These are phyloP conservation scores for Saccharomycodes ludwigii DNA, from an alignment of 805 yeast species.

Conservation along the genomic window DNA sequence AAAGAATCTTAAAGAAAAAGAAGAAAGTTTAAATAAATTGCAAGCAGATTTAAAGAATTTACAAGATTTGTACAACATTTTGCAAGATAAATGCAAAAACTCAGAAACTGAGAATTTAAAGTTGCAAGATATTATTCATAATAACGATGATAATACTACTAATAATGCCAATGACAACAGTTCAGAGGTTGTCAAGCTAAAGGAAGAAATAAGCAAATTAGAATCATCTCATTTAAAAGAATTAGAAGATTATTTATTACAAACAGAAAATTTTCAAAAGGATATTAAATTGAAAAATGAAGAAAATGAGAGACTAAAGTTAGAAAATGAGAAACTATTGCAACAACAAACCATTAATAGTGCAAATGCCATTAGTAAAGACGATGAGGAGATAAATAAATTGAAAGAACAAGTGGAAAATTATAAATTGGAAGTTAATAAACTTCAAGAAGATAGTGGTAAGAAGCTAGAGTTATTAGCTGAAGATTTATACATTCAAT, in stretches of 20 bases:
- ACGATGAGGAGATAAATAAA: constrained; percentile 4
- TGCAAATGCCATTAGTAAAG: constrained; percentile 3
- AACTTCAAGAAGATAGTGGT: constrained; percentile 38
- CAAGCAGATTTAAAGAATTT: constrained; percentile 8
- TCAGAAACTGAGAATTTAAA: too few species aligned
- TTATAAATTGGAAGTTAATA: constrained; percentile 23
- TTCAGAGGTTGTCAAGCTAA: too few species aligned
- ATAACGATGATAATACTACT: too few species aligned
- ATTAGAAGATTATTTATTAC: too few species aligned
- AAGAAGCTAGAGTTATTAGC: constrained; percentile 49
- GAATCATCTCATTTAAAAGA: too few species aligned
- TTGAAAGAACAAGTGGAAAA: constrained; percentile 7
- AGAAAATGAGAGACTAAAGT: constrained; percentile 9
- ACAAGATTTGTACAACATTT: too few species aligned
- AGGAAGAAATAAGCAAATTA: too few species aligned
- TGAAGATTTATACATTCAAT: constrained; percentile 58
- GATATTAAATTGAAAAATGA: constrained; percentile 8
- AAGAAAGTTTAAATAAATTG: constrained; percentile 7
- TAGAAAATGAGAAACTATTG: too few species aligned
- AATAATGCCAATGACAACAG: too few species aligned
- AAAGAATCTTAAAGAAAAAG: constrained; percentile 11
- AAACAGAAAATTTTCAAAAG: constrained; percentile 11
- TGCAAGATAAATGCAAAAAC: too few species aligned
- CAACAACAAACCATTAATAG: constrained; percentile 16
- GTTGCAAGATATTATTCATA: too few species aligned